These are phyloP conservation scores for Filobasidium wieringae DNA, from an alignment of 768 basidiomycete species.

Conservation along the genomic window DNA sequence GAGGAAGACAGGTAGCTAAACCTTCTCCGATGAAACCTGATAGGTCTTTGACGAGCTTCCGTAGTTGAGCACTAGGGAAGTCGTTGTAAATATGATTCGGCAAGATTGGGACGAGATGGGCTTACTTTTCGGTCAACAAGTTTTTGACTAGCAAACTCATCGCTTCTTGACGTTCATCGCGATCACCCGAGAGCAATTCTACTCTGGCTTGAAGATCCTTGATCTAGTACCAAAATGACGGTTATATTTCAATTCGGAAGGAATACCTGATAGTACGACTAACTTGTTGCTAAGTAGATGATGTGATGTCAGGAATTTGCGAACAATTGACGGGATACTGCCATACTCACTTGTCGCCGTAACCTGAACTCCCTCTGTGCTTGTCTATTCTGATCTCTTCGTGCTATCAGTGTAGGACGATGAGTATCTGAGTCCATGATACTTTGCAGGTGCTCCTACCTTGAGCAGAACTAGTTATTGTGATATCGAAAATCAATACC, in stretches of 20 bases:
- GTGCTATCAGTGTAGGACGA: neutral
- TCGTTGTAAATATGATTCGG: neutral
- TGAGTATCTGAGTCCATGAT: no score
- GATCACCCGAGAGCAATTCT: conserved; percentile 83
- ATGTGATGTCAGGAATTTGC: neutral
- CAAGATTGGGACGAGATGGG: neutral
- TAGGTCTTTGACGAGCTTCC: conserved; percentile 63
- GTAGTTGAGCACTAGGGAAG: conserved; percentile 49
- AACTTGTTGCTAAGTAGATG: neutral
- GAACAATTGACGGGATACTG: neutral
- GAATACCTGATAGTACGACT: no score
- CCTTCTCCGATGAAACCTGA: conserved; percentile 74
- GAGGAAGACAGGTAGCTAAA: conserved; percentile 34
- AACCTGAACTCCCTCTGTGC: conserved; percentile 87
- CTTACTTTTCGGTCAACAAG: conserved; percentile 68
- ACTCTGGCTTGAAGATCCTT: conserved; percentile 89
- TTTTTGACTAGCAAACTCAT: conserved; percentile 70
- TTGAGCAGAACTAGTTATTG: neutral
- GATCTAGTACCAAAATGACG: conserved; percentile 49
- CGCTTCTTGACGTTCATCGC: conserved; percentile 76
- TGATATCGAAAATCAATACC: no score
- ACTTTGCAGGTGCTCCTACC: neutral
- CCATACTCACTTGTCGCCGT: neutral
- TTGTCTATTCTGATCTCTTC: conserved; percentile 42
- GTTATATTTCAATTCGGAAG: neutral